phyloP scores from a whole-genome alignment of 768 basidiomycete species.

The Leccinum barrowsii region DNA sequence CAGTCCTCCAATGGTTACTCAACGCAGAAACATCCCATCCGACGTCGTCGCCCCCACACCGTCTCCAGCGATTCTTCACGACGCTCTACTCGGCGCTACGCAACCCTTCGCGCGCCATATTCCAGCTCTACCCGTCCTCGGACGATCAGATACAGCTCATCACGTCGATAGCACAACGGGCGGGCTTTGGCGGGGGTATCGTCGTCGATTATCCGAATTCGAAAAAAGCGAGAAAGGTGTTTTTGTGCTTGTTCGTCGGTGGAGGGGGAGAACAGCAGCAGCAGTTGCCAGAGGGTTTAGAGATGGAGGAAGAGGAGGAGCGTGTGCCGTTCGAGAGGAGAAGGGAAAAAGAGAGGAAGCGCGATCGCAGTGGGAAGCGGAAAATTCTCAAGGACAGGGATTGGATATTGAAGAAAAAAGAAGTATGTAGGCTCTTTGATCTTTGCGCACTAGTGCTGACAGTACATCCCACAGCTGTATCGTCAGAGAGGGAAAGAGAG shows the following conservation, averaged over 20 bases:
- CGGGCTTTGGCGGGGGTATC: slow-evolving; percentile 95
- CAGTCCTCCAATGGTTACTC: slow-evolving; percentile 97
- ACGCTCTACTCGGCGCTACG: slow-evolving; percentile 83
- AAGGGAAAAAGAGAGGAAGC: slow-evolving; percentile 60
- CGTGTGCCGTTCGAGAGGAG: slow-evolving; percentile 70
- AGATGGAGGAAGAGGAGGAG: slow-evolving; percentile 58
- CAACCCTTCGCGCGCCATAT: slow-evolving; percentile 80
- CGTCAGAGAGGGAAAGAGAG: slow-evolving; percentile 80
- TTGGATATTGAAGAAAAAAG: slow-evolving; percentile 97
- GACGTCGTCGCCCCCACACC: slow-evolving; percentile 86
- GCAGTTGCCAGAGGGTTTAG: slow-evolving; percentile 73
- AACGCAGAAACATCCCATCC: slow-evolving; percentile 93
- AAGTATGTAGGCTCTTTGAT: slow-evolving; percentile 46
- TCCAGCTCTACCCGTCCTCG: slow-evolving; percentile 95
- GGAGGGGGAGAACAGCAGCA: slow-evolving; percentile 64
- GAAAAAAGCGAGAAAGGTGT: slow-evolving; percentile 92
- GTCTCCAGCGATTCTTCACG: slow-evolving; percentile 85
- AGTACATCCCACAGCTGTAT: slow-evolving; percentile 52
- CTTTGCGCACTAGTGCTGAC: slow-evolving; percentile 1
- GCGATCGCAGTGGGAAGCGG: slow-evolving; percentile 62
- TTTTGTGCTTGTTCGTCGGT: slow-evolving; percentile 89
- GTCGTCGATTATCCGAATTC: slow-evolving; percentile 98
- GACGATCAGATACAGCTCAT: slow-evolving; percentile 97
- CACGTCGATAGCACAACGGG: slow-evolving; percentile 86
- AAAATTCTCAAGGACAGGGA: slow-evolving; percentile 74